Conservation (phyloP, 495 filamentous ascomycete genomes). For the Penicillium macrosclerotiorum region DNA sequence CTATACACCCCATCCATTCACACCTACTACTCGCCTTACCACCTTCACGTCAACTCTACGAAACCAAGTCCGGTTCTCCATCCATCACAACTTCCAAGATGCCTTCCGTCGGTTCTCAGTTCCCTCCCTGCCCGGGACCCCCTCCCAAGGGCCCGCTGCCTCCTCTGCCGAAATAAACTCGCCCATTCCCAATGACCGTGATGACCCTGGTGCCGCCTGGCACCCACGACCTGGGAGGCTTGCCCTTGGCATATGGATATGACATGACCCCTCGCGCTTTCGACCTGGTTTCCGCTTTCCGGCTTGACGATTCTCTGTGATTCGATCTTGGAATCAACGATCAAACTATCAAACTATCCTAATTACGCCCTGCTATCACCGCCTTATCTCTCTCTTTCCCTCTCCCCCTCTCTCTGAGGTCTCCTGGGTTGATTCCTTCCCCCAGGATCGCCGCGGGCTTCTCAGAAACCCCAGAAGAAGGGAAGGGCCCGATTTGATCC, state of each 20-base stretch:
- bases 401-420: background rate
- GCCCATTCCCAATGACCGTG: slow-evolving; percentile 36
- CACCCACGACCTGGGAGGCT: slow-evolving; percentile 29
- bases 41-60: no score
- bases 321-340: no score
- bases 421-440: no score
- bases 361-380: slow-evolving; percentile 5
- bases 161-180: slow-evolving; percentile 69
- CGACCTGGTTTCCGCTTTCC: slow-evolving; percentile 27
- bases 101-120: slow-evolving; percentile 62
- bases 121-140: slow-evolving; percentile 83
- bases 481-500: no score
- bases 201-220: slow-evolving; percentile 32
- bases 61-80: no score
- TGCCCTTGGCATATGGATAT: slow-evolving; percentile 35
- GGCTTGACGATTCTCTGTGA: slow-evolving; percentile 21
- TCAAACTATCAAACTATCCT: no score
- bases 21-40: slow-evolving; percentile 5
- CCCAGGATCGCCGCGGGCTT: no score
- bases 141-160: slow-evolving; percentile 81
- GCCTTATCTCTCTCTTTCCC: background rate
- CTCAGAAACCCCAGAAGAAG: no score
- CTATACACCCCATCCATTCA: background rate
- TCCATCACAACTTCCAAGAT: slow-evolving; percentile 53
- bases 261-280: slow-evolving; percentile 31